Percentiles rank a stretch among this genome's conserved stretches.
Evolutionary conservation across 2,329 filamentous ascomycete species (phyloP).

Genomic region (Verticillium isaacii): DNA sequence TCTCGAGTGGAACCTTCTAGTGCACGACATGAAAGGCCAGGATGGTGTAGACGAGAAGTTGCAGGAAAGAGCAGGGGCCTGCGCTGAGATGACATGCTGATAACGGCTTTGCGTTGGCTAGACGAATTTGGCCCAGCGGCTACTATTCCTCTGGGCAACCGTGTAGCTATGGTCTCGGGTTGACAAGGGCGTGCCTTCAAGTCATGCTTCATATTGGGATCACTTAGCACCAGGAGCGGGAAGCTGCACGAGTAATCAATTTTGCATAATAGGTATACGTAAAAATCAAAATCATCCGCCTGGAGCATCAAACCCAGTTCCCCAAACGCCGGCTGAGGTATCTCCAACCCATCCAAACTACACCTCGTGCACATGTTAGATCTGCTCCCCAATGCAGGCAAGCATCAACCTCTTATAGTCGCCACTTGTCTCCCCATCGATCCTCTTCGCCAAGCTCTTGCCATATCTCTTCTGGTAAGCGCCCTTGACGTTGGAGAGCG

Average conservation of each 20-base stretch:
- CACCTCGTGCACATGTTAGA: neutral
- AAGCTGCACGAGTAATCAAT: neutral
- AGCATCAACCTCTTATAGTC: slow-evolving; percentile 76
- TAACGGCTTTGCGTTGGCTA: too few relatives aligned
- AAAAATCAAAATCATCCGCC: neutral
- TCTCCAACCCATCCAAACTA: neutral
- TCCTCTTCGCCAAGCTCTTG: slow-evolving; percentile 61
- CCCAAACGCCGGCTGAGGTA: neutral
- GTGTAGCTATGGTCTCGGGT: too few relatives aligned
- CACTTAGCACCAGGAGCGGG: too few relatives aligned
- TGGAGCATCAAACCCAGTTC: neutral
- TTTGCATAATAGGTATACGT: neutral
- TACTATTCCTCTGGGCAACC: too few relatives aligned
- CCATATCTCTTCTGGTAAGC: slow-evolving; percentile 72
- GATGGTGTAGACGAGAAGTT: too few relatives aligned
- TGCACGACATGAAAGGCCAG: too few relatives aligned
- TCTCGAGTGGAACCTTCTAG: too few relatives aligned
- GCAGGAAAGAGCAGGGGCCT: too few relatives aligned
- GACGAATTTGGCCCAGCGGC: too few relatives aligned
- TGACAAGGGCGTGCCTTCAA: too few relatives aligned
- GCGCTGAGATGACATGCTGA: too few relatives aligned
- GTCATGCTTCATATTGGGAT: too few relatives aligned
- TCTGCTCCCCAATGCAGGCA: slow-evolving; percentile 53
- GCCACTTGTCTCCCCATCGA: slow-evolving; percentile 79
- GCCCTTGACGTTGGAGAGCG: slow-evolving; percentile 71